Evolutionary conservation across 1,284 basidiomycete species (phyloP).

Genomic region (Cystobasidiaceae sp.): DNA sequence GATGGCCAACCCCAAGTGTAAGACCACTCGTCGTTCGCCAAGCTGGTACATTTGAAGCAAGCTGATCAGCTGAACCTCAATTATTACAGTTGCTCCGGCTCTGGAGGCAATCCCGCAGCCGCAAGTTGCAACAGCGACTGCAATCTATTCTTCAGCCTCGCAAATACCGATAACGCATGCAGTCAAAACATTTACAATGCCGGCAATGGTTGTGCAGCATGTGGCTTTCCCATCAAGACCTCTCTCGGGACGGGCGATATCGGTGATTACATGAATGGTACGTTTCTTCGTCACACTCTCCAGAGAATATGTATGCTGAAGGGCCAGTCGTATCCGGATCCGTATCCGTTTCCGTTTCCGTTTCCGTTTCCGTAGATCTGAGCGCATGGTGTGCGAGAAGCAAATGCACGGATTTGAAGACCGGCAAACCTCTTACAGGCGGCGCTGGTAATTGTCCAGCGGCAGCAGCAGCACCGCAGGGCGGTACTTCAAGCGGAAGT

Average conservation of each 20-base stretch:
- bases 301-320: too few relatives aligned
- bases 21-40: too few relatives aligned
- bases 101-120: neutral
- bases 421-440: neutral
- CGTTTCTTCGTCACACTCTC: neutral
- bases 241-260: neutral
- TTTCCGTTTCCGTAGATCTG: neutral
- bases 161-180: neutral
- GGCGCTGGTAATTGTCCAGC: neutral
- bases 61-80: neutral
- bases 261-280: neutral
- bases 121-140: neutral
- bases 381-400: neutral
- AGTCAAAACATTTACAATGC: neutral
- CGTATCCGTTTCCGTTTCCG: too few relatives aligned
- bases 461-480: neutral
- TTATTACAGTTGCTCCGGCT: neutral
- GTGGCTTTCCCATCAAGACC: neutral
- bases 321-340: too few relatives aligned
- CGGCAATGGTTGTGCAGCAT: neutral
- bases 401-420: neutral
- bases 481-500: neutral
- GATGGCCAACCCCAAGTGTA: neutral
- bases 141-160: neutral
- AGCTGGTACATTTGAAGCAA: too few relatives aligned